phyloP scores from a whole-genome alignment of 345 rosid genomes.

The Melastoma malabathricum region DNA sequence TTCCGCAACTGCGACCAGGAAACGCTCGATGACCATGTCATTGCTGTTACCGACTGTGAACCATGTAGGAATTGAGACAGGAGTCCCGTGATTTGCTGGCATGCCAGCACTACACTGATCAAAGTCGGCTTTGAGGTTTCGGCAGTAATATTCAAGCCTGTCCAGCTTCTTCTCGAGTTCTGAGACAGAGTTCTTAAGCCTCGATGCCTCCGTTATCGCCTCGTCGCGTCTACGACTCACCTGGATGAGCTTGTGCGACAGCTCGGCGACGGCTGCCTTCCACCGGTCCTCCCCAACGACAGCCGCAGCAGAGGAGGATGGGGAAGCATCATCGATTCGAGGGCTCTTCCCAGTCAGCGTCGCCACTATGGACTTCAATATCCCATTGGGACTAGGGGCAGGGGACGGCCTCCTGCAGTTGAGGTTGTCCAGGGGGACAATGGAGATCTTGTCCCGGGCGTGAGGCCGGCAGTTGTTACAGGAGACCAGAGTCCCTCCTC shows the following conservation, averaged over 20 bases:
- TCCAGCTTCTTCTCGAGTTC: slow-evolving; percentile 94
- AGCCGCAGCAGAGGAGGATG: slow-evolving; percentile 9
- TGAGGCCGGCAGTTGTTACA: slow-evolving; percentile 84
- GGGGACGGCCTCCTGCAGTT: slow-evolving; percentile 18
- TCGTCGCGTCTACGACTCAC: slow-evolving; percentile 75
- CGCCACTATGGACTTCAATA: slow-evolving; percentile 57
- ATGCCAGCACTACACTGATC: slow-evolving; percentile 33
- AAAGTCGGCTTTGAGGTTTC: slow-evolving; percentile 58
- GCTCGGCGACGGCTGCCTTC: slow-evolving; percentile 65
- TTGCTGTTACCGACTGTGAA: slow-evolving; percentile 8
- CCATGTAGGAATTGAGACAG: no score
- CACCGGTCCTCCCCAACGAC: slow-evolving; percentile 51
- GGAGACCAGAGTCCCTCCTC: slow-evolving; percentile 37
- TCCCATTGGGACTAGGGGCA: slow-evolving; percentile 64
- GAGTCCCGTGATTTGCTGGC: no score
- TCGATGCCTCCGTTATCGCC: slow-evolving; percentile 68
- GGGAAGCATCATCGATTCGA: slow-evolving; percentile 9
- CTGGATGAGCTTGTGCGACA: slow-evolving; percentile 67
- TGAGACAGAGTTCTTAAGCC: slow-evolving; percentile 60
- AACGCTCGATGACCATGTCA: slow-evolving; percentile 51
- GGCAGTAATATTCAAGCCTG: slow-evolving; percentile 76
- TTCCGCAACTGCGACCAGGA: slow-evolving; percentile 54
- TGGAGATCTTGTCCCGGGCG: slow-evolving; percentile 64
- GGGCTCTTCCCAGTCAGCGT: slow-evolving; percentile 59
- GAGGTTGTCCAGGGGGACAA: slow-evolving; percentile 63